Evolutionary conservation across 768 basidiomycete genomes (phyloP).

Genomic region (Favolaschia claudopus): DNA sequence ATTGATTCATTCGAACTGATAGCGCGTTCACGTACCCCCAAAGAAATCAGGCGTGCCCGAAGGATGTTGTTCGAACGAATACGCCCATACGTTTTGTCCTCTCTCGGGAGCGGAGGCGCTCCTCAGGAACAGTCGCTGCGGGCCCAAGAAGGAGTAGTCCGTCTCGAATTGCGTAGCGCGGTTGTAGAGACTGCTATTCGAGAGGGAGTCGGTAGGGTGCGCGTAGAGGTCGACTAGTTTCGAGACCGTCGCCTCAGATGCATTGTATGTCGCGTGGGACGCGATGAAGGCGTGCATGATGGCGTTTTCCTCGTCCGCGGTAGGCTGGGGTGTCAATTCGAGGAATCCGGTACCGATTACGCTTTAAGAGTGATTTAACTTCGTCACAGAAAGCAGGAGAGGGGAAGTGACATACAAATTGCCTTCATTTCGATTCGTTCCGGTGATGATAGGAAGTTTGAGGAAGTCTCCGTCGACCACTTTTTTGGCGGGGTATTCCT

Average conservation of each 20-base stretch:
- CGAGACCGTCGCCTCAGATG: not conserved
- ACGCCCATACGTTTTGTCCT: constrained; percentile 8
- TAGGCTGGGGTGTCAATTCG: not conserved
- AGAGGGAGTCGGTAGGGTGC: not conserved
- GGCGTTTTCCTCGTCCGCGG: not conserved
- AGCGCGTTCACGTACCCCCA: too few species aligned
- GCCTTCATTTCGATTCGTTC: constrained; percentile 2
- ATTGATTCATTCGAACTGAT: too few species aligned
- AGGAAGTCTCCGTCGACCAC: constrained; percentile 8
- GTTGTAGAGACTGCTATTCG: constrained; percentile 6
- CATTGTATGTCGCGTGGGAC: not conserved
- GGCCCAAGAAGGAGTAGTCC: not conserved
- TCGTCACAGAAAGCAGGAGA: not conserved
- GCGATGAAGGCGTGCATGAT: not conserved
- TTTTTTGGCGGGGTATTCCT: constrained; percentile 6
- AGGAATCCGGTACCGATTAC: constrained; percentile 1
- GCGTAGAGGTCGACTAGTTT: constrained; percentile 9
- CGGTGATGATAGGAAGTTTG: not conserved
- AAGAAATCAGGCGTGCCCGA: not conserved
- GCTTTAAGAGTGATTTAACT: not conserved
- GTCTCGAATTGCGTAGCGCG: constrained; percentile 6
- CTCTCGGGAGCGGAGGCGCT: not conserved
- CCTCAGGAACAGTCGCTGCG: constrained; percentile 4
- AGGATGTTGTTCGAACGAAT: not conserved
- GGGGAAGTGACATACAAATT: not conserved